Evolutionary conservation across 176 grass and related monocot genomes (phyloP).

Genomic region (Coix lacrymajobi): DNA sequence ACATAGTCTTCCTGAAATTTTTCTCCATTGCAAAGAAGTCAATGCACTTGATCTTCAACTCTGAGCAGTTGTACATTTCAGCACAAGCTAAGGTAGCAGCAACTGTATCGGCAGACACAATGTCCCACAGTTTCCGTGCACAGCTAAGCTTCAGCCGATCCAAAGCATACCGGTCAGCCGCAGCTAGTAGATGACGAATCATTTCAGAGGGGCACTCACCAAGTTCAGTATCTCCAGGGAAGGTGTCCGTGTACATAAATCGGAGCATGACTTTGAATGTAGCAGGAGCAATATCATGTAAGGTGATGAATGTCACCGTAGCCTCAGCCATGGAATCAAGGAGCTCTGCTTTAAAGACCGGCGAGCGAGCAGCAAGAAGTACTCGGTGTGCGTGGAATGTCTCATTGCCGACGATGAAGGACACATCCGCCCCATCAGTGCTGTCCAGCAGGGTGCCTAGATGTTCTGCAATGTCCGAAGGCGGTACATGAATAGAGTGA

Average conservation of each 20-base stretch:
- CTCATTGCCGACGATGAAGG: constrained; percentile 7
- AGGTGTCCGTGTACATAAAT: constrained; percentile 45
- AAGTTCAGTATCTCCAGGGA: neutral
- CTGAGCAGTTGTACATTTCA: too few relatives aligned
- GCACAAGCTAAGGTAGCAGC: too few relatives aligned
- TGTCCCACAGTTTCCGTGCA: constrained; percentile 23
- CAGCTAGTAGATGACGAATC: constrained; percentile 17
- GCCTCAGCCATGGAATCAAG: neutral
- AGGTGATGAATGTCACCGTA: neutral
- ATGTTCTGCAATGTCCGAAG: constrained; percentile 15
- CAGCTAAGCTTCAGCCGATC: constrained; percentile 53
- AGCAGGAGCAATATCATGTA: constrained; percentile 6
- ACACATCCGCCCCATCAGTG: neutral
- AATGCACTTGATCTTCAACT: too few relatives aligned
- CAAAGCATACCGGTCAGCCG: constrained; percentile 49
- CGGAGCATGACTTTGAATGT: constrained; percentile 41
- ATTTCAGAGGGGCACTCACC: neutral
- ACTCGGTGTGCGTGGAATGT: neutral
- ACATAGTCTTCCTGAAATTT: constrained; percentile 39
- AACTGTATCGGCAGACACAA: constrained; percentile 22
- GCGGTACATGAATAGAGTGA: neutral
- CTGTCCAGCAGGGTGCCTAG: constrained; percentile 18
- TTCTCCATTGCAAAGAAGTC: neutral
- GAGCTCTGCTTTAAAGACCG: neutral
- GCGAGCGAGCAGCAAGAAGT: neutral